phyloP scores from a whole-genome alignment of 2,329 filamentous ascomycete species.

The Trichoderma guizhouense region DNA sequence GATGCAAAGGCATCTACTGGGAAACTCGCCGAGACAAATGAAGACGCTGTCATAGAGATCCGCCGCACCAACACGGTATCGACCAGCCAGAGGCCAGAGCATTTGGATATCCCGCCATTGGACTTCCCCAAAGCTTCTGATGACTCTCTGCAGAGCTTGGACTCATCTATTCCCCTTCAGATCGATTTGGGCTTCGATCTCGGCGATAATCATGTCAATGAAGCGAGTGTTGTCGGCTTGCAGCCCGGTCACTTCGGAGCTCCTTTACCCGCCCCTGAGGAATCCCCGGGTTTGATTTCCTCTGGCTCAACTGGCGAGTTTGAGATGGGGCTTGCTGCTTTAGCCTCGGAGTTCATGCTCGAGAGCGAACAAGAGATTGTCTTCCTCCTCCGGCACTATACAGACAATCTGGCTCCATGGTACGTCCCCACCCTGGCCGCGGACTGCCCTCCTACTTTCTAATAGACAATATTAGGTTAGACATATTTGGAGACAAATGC shows the following conservation, averaged over 20 bases:
- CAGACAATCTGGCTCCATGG: not conserved
- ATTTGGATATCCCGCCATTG: not conserved
- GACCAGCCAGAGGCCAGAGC: not conserved
- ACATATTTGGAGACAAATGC: not conserved
- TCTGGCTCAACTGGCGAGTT: not conserved
- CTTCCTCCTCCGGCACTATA: constrained; percentile 12
- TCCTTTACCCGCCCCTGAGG: not conserved
- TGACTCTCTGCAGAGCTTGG: not conserved
- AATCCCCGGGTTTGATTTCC: not conserved
- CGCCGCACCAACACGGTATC: not conserved
- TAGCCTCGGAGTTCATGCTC: constrained; percentile 8
- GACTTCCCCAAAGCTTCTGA: not conserved
- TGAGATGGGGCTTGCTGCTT: not conserved
- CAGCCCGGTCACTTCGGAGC: not conserved
- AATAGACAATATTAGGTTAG: not conserved
- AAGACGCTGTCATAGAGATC: not conserved
- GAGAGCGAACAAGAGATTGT: constrained; percentile 9
- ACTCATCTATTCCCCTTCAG: not conserved
- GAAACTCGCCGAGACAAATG: not conserved
- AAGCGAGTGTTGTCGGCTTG: not conserved
- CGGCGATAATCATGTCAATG: not conserved
- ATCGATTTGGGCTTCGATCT: not conserved
- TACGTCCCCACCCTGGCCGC: not conserved
- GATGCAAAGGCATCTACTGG: not conserved
- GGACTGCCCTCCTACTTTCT: not conserved